Evolutionary conservation across 495 filamentous ascomycete species (phyloP).

Genomic region (Parathielavia hyrcaniae): DNA sequence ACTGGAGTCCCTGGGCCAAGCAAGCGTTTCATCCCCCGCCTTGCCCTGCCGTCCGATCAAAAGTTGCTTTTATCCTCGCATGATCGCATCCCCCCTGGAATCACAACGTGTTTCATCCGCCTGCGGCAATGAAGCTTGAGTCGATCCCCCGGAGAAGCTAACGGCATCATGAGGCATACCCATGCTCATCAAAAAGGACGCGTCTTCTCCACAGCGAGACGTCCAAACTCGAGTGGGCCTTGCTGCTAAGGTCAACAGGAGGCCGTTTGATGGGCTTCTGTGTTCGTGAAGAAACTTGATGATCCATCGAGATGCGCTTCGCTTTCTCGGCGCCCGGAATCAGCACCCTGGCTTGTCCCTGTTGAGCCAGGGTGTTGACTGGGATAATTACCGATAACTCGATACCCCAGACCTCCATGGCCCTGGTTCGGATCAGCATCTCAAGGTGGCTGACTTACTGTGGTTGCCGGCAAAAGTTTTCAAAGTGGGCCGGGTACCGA

Average conservation of each 20-base stretch:
- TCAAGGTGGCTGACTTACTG: too few species aligned
- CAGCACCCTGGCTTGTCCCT: not conserved
- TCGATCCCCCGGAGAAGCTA: not conserved
- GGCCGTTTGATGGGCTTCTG: not conserved
- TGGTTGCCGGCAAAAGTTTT: too few species aligned
- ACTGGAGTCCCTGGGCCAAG: constrained; percentile 12
- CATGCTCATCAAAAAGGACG: not conserved
- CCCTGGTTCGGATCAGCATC: not conserved
- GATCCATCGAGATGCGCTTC: not conserved
- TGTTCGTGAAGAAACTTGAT: not conserved
- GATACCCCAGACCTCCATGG: not conserved
- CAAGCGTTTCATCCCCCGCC: constrained; percentile 16
- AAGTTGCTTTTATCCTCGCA: constrained; percentile 16
- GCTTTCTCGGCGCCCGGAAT: not conserved
- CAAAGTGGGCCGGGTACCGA: too few species aligned
- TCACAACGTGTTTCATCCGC: constrained; percentile 14
- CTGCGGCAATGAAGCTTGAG: constrained; percentile 6
- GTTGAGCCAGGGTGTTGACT: not conserved
- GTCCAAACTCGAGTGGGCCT: not conserved
- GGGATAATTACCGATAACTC: not conserved
- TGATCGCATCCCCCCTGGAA: constrained; percentile 15
- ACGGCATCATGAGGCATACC: not conserved
- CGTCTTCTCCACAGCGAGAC: not conserved
- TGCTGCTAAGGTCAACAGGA: not conserved
- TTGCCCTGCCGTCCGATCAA: constrained; percentile 5